Evolutionary conservation across 208 protist genomes (phyloP).

Genomic region (Kentomonas sorsogonicus): DNA sequence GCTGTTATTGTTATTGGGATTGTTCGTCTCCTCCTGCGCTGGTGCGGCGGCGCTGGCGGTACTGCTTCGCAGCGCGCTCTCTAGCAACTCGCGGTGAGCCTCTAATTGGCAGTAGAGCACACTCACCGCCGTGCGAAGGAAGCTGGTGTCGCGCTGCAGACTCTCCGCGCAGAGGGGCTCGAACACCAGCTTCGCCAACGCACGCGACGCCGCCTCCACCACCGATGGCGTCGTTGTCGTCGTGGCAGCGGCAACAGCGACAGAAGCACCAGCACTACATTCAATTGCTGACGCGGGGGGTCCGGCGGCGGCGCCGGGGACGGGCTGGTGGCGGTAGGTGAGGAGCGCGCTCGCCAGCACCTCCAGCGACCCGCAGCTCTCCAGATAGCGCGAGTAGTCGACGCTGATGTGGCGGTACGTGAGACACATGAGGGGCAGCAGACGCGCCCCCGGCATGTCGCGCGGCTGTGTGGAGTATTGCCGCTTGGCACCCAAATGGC

Average conservation of each 20-base stretch:
- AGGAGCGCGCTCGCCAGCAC: conserved; percentile 29
- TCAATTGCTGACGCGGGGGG: not conserved
- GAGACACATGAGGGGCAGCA: too few species aligned
- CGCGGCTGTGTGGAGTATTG: too few species aligned
- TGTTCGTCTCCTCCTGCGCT: too few species aligned
- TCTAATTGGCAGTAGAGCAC: conserved; percentile 1
- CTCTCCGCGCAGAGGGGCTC: conserved; percentile 34
- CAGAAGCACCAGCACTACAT: conserved; percentile 17
- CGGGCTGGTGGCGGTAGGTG: conserved; percentile 32
- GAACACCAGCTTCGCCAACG: conserved; percentile 65
- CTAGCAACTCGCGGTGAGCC: too few species aligned
- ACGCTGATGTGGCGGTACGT: not conserved
- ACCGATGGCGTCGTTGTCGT: conserved; percentile 22
- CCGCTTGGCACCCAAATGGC: too few species aligned
- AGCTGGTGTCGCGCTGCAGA: conserved; percentile 22
- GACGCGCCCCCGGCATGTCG: too few species aligned
- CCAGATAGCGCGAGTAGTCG: not conserved
- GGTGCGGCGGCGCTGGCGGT: too few species aligned
- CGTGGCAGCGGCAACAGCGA: too few species aligned
- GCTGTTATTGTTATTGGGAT: too few species aligned
- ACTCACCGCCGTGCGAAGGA: conserved; percentile 1
- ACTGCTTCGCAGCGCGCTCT: conserved; percentile 27
- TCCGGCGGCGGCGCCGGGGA: not conserved
- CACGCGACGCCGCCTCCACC: conserved; percentile 51
- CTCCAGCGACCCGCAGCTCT: not conserved